Evolutionary conservation across 2,329 filamentous ascomycete species (phyloP).

Genomic region (Lizonia empirigonia): DNA sequence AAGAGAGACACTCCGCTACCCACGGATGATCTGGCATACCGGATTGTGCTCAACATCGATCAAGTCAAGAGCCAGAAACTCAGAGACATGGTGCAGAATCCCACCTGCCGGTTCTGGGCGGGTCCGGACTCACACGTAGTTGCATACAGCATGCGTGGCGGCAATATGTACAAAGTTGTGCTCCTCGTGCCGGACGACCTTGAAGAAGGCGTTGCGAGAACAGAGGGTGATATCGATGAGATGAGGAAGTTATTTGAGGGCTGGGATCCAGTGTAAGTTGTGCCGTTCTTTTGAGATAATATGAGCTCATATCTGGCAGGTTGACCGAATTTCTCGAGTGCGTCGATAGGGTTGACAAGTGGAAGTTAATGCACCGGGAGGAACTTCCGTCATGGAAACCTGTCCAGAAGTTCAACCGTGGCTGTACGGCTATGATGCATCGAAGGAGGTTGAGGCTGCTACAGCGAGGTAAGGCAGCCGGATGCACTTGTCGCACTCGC

Average conservation of each 20-base stretch:
- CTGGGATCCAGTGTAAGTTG: constrained; percentile 67
- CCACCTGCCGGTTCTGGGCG: constrained; percentile 66
- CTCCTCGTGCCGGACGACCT: constrained; percentile 69
- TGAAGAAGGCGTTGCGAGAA: constrained; percentile 58
- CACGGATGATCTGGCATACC: constrained; percentile 69
- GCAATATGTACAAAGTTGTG: constrained; percentile 69
- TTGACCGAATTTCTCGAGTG: constrained; percentile 39
- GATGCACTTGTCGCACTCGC: background rate
- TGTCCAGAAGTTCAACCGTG: constrained; percentile 45
- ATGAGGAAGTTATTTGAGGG: constrained; percentile 64
- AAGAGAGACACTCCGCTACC: constrained; percentile 41
- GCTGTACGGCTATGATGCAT: constrained; percentile 46
- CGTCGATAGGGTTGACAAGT: constrained; percentile 68
- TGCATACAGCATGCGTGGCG: constrained; percentile 65
- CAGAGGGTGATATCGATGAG: constrained; percentile 62
- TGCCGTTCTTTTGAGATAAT: constrained; percentile 33
- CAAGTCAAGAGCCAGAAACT: constrained; percentile 60
- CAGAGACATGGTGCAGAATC: constrained; percentile 58
- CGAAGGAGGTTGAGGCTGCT: constrained; percentile 35
- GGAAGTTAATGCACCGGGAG: constrained; percentile 67
- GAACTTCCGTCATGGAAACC: constrained; percentile 49
- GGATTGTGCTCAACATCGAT: constrained; percentile 61
- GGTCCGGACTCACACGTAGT: constrained; percentile 67
- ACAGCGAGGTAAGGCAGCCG: constrained; percentile 3
- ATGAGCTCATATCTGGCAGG: constrained; percentile 16